phyloP scores from a whole-genome alignment of 352 stramenopile genomes.

The Pythium sp. region DNA sequence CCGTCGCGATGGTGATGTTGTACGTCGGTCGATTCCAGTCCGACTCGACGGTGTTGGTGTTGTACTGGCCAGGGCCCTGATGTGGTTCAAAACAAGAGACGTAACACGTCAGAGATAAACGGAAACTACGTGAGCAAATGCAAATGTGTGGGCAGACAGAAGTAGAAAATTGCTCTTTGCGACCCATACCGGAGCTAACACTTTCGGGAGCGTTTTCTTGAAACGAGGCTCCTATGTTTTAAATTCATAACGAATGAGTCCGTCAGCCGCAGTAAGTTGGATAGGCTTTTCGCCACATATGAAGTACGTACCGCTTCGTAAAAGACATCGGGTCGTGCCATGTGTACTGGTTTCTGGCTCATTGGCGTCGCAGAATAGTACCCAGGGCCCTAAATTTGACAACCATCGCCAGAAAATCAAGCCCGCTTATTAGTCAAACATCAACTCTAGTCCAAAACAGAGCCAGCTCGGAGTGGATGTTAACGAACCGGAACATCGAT shows the following conservation, averaged over 20 bases:
- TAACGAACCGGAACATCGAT: constrained; percentile 47
- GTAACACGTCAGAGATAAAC: neutral
- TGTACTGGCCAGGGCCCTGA: constrained; percentile 76
- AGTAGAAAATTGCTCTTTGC: neutral
- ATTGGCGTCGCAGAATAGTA: constrained; percentile 44
- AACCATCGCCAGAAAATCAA: neutral
- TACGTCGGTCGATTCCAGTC: constrained; percentile 87
- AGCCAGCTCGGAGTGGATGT: too few relatives aligned
- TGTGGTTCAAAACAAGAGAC: neutral
- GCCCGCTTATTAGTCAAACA: neutral
- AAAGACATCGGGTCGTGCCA: constrained; percentile 68
- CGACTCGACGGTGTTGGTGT: constrained; percentile 60
- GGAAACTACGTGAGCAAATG: neutral
- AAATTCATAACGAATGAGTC: neutral
- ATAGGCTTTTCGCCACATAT: neutral
- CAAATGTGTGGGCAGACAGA: too few relatives aligned
- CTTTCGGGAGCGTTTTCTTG: constrained; percentile 57
- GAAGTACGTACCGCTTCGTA: constrained; percentile 44
- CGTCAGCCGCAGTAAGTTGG: neutral
- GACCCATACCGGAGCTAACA: constrained; percentile 46
- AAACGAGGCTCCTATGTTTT: constrained; percentile 62
- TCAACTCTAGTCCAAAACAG: neutral
- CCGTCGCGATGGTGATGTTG: constrained; percentile 84
- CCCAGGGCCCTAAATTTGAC: constrained; percentile 44
- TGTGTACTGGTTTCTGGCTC: constrained; percentile 56